A percentile compares a stretch with the other conserved stretches of the same genome.
Conservation (phyloP, 2,329 filamentous ascomycete species). For the Furcasterigmium furcatum region DNA sequence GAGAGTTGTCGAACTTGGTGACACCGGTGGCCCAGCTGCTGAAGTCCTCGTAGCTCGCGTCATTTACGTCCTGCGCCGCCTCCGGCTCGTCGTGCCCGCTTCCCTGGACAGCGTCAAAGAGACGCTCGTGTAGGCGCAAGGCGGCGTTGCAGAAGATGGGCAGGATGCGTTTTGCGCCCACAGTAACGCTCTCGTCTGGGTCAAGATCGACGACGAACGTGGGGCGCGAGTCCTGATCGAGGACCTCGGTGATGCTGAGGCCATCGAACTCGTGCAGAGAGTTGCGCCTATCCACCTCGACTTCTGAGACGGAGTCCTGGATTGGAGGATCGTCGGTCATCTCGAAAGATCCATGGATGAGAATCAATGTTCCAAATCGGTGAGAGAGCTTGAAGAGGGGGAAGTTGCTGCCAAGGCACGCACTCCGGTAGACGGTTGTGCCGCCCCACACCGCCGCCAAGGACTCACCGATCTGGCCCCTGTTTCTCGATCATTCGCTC, state of each 20-base stretch:
- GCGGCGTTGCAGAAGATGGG: constrained; percentile 32
- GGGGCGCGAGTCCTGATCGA: constrained; percentile 31
- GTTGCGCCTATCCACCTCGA: constrained; percentile 1
- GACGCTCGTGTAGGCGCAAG: constrained; percentile 25
- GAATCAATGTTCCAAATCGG: too few relatives aligned
- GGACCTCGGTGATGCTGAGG: constrained; percentile 22
- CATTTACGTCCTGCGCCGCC: not conserved
- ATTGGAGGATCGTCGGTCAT: not conserved
- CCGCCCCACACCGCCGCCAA: too few relatives aligned
- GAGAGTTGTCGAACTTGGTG: constrained; percentile 38
- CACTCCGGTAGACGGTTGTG: too few relatives aligned
- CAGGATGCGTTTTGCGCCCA: constrained; percentile 15
- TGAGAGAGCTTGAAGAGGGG: too few relatives aligned
- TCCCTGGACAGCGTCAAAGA: constrained; percentile 24
- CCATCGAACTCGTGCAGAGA: constrained; percentile 15
- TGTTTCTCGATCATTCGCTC: too few relatives aligned
- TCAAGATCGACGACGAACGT: constrained; percentile 34
- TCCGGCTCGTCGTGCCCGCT: constrained; percentile 1
- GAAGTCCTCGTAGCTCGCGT: constrained; percentile 28
- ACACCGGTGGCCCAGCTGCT: constrained; percentile 35
- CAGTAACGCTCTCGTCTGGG: constrained; percentile 21
- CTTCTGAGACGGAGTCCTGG: not conserved
- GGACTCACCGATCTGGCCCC: too few relatives aligned
- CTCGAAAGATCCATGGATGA: too few relatives aligned
- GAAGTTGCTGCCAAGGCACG: too few relatives aligned